Evolutionary conservation across 2,329 filamentous ascomycete genomes (phyloP), one percentile per base, ranked within the genome.

Genomic region (Rutstroemia sp.): DNA sequence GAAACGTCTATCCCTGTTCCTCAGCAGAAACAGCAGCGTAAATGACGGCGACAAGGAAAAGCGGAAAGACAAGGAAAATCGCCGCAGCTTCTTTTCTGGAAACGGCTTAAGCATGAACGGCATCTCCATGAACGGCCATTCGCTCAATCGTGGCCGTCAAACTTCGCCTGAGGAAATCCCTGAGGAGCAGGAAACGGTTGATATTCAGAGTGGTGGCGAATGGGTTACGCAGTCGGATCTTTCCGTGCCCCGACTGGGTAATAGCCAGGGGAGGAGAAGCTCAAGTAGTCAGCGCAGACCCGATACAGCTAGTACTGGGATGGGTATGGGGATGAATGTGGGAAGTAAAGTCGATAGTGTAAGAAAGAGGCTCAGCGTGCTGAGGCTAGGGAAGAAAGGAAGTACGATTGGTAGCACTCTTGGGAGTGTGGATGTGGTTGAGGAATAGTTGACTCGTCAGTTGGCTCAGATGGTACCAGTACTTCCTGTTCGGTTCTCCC

Each of bases 171-270:
- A 42, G 34, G 6, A 49, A 4, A 49, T 48, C 14, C 10, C 17
- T 5, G 36, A 44, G 38, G 45, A 45, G 30, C 40, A 54, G 17
- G 58, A 60, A 19, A 57, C 54, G 9, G 40, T 27, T 2, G 9
- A 55, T 51, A 23, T 14, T 12, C 42, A 50, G 12, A 48, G 21
- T 17, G 47, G 49, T 27, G 49, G 46, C 5, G 63, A 64, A 25
- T 67, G 64, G 62, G 51, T 65, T 34, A 66, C 65, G 66, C 57
- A 78, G 74, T 68, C 76, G 73, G 65, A 66, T 54, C 48, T 61
- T 48, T 57, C 48, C 34, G 50, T 48, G 27, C 55, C 30, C 16
- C 1, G 30, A 44, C 2, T 40, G 39, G 21, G 36, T 44, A 34
- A 25, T 38, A 60, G 45, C 21, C 42, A 60, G 12, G 46, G 48